These are phyloP conservation scores for Hortiboletus flavorubellus DNA, from an alignment of 768 basidiomycete genomes.

Conservation along the genomic window DNA sequence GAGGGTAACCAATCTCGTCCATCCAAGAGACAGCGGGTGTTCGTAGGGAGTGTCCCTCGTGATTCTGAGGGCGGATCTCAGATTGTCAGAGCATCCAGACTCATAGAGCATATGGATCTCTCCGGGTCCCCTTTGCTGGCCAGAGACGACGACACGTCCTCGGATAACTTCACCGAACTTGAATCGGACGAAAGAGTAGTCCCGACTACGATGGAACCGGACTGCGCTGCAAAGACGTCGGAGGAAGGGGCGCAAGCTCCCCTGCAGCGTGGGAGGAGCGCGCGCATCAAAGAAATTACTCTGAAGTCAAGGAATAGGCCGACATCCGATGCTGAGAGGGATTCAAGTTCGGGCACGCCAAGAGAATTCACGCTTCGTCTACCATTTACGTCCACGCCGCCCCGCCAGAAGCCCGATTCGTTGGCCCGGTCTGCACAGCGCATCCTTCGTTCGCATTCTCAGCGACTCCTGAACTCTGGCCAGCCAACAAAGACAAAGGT, in stretches of 20 bases:
- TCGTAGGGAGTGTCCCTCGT: neutral
- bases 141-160: neutral
- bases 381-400: slow-evolving; percentile 23
- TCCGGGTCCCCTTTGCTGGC: slow-evolving; percentile 25
- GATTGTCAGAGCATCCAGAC: slow-evolving; percentile 12
- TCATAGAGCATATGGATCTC: slow-evolving; percentile 27
- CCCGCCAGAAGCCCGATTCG: slow-evolving; percentile 5
- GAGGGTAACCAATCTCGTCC: slow-evolving; percentile 13
- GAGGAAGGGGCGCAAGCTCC: neutral
- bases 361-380: slow-evolving; percentile 19
- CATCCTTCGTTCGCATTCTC: slow-evolving; percentile 28
- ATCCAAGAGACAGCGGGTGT: slow-evolving; percentile 21
- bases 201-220: neutral
- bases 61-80: neutral
- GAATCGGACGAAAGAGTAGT: neutral
- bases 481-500: neutral
- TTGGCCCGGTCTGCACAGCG: slow-evolving; percentile 12
- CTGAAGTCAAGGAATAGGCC: neutral
- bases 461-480: slow-evolving; percentile 7
- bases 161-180: neutral
- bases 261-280: slow-evolving; percentile 21
- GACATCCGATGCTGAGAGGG: neutral
- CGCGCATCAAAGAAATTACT: slow-evolving; percentile 19
- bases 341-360: slow-evolving; percentile 2
- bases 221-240: neutral